Conservation (phyloP, 768 basidiomycete genomes). For the Mycena sanguinolenta region DNA sequence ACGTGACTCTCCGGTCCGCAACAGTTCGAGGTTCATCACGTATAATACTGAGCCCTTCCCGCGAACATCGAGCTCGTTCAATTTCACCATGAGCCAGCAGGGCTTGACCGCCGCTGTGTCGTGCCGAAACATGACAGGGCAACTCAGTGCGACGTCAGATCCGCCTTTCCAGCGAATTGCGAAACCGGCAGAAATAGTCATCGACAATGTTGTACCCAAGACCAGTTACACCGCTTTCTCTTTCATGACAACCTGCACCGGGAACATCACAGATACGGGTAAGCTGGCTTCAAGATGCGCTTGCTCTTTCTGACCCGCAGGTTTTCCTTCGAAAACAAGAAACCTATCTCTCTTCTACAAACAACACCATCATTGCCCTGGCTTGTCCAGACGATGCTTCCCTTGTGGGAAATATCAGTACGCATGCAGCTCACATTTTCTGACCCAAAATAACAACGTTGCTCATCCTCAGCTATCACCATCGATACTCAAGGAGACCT, state of each 20-base stretch:
- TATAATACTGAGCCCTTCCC: background rate
- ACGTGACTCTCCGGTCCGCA: background rate
- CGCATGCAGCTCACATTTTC: background rate
- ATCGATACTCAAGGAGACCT: background rate
- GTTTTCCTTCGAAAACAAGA: no score
- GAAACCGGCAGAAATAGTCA: background rate
- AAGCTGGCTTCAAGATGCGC: background rate
- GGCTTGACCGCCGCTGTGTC: background rate
- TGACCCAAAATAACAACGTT: background rate
- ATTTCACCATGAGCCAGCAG: background rate
- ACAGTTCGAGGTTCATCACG: background rate
- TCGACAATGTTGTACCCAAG: background rate
- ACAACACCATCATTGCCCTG: background rate
- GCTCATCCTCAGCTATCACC: background rate
- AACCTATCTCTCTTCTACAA: background rate
- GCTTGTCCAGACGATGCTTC: no score
- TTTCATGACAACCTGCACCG: background rate
- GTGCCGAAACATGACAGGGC: background rate
- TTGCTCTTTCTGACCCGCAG: background rate
- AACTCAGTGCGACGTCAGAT: background rate
- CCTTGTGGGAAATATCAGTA: background rate
- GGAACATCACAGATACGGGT: background rate
- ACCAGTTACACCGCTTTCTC: background rate
- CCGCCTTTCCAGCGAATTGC: background rate
- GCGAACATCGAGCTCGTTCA: background rate